These are phyloP conservation scores for Fraxinus excelsior DNA, from an alignment of 257 asterid genomes.

Conservation along the genomic window DNA sequence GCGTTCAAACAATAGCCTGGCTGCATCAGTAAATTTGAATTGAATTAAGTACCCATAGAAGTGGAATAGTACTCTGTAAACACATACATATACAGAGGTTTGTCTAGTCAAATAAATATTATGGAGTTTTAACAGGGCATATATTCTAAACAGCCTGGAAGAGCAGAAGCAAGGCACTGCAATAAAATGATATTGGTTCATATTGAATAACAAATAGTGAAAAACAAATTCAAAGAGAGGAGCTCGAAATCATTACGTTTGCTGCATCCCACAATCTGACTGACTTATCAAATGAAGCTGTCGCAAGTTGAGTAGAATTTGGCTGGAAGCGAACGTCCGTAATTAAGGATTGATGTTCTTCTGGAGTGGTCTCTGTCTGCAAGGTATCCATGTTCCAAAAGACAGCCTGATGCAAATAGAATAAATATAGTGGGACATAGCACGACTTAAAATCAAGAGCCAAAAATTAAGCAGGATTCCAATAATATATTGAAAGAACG, in stretches of 20 bases:
- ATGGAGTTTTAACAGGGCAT: not conserved
- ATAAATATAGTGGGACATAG: not conserved
- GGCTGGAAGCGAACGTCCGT: slow-evolving; percentile 94
- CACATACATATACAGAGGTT: not conserved
- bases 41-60: no score
- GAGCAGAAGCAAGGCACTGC: not conserved
- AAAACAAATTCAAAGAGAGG: not conserved
- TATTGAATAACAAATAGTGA: not conserved
- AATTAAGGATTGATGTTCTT: slow-evolving; percentile 77
- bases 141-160: not conserved
- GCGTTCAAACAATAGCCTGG: slow-evolving; percentile 73
- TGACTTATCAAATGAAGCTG: slow-evolving; percentile 84
- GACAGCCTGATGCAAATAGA: slow-evolving; percentile 58
- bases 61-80: not conserved
- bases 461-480: not conserved
- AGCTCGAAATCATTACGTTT: slow-evolving; percentile 49
- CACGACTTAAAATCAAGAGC: no score
- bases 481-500: not conserved
- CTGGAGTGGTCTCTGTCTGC: slow-evolving; percentile 42
- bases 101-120: not conserved
- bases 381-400: slow-evolving; percentile 91
- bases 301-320: slow-evolving; percentile 82
- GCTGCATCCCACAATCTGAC: slow-evolving; percentile 98
- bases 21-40: no score
- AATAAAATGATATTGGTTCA: not conserved